Evolutionary conservation across 2,329 filamentous ascomycete genomes (phyloP).

Genomic region (Aspergillus arachidicola): DNA sequence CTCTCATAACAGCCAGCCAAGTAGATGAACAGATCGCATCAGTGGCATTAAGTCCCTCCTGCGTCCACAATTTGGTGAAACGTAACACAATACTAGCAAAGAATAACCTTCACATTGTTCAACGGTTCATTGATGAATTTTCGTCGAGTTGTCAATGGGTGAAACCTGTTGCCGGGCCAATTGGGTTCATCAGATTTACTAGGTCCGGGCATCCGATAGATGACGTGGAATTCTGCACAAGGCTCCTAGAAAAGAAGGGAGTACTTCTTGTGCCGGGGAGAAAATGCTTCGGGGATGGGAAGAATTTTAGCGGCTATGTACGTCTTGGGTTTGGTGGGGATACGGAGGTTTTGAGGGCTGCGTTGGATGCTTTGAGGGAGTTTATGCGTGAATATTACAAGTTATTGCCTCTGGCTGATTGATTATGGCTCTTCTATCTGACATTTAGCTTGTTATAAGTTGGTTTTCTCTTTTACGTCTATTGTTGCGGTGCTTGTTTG

Average conservation of each 20-base stretch:
- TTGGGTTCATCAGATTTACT: slow-evolving; percentile 73
- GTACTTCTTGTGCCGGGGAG: slow-evolving; percentile 74
- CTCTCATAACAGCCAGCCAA: slow-evolving; percentile 79
- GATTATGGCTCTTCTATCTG: not conserved
- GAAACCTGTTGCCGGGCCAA: slow-evolving; percentile 77
- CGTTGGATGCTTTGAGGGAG: slow-evolving; percentile 53
- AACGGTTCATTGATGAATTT: slow-evolving; percentile 67
- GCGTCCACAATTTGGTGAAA: slow-evolving; percentile 64
- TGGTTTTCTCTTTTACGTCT: not conserved
- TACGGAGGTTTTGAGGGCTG: slow-evolving; percentile 66
- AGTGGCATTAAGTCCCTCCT: slow-evolving; percentile 68
- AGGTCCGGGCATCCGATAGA: slow-evolving; percentile 63
- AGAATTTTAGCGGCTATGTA: slow-evolving; percentile 72
- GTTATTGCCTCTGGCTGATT: not conserved
- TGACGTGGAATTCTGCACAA: slow-evolving; percentile 68
- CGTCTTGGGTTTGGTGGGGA: slow-evolving; percentile 74
- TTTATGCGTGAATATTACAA: not conserved
- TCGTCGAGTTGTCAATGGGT: slow-evolving; percentile 68
- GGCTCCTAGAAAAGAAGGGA: slow-evolving; percentile 66
- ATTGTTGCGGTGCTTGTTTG: not conserved
- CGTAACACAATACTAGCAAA: slow-evolving; percentile 69
- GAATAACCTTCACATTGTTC: slow-evolving; percentile 66
- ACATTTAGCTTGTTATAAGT: no score
- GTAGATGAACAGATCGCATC: slow-evolving; percentile 78
- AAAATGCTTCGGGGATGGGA: slow-evolving; percentile 66